Evolutionary conservation across 192 early-diverging fungal species (phyloP), one percentile per base, ranked within the genome.

Genomic region (Coemansia sp.): DNA sequence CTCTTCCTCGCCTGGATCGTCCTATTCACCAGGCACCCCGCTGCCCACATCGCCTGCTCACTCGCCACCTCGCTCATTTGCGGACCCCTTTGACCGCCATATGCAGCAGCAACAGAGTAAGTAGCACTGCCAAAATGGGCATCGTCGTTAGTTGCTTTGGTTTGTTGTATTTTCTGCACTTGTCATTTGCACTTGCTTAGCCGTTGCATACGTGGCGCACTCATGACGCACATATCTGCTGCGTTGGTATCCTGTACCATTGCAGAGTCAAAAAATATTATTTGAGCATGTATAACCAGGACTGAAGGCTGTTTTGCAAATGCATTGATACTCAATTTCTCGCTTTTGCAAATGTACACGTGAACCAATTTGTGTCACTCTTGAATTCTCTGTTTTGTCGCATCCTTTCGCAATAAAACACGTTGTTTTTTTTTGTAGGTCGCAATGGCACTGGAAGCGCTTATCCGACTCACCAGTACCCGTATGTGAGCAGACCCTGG

Each of bases 401-500:
- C 10, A 11, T 5, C 36, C 36, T 11, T 38, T 11, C 10, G 36
- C 36, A 32, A 33, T 1, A 14, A 33, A 16, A 31, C 30, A 31
- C 10, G 8, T 25, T 36, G 36, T 5, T 20, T 60, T 29, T 10
- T 29, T 32, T 18, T 40, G 32, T 77, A 72, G 75, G 69, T 7
- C 76, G 76, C 45, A 73, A 70, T 42, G 76, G 76, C 2, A 62
- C 76, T 0, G 72, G 69, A 16, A 75, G 72, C 29, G 72, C 77
- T 1, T 80, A 74, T 36, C 71, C 76, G 12, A 66, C 66, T 30
- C 71, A 80, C 58, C 72, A 80, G 33, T 69, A 75, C 32, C 68
- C 72, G 25, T 72, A 71, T 64, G 73, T 69, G 45, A 71, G 32
- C 58, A 72, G 77, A 14, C 77, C 72, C 33, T 80, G 77, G 77